Base-by-base conservation (phyloP, 192 early-diverging fungal species). In the Helicostylum pulchrum region DNA sequence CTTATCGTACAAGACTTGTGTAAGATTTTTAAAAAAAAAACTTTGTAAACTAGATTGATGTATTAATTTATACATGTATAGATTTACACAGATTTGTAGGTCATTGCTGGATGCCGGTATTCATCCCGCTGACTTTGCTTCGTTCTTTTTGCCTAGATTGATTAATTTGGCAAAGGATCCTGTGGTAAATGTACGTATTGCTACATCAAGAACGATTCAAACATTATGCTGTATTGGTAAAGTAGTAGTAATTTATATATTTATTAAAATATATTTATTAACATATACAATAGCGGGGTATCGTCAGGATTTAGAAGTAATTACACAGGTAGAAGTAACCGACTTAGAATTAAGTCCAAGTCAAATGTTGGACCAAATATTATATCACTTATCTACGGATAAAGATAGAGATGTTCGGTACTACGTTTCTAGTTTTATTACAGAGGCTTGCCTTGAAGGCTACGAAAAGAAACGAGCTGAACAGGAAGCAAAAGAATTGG, bases 141-240 rank as follows among this genome's bases (percentile, higher is more conserved):
- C 82, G 53, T 85, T 88, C 60, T 90, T 92, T 47, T 63, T 92
- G 60, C 80, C 85, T 1, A 67, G 82, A 21, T 53, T 92, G 43
- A 81, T 80, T 3, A 73, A 72, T 8, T 66, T 92, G 36, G 81
- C 83, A 0, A 45, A 68, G 8, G 90, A 92, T 67, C 64, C 74
- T 15, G 85, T 92, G 15, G 82, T 82, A 4, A 90, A 92, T 58
- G 87, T 92, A 26, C 82, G 88, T 12, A 92, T 92, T 69, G 85
- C 80, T 12, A 67, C 88, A 23, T 87, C 87, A 0, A 69, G 89
- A n/a, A 69, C 84, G 3, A 65, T 85, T 17, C 61, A 53, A 36
- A 61, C 58, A 43, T 58, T 81, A n/a, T 51, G 71, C 34, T 53
- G 69, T 11, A 72, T 70, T 59, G 72, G 61, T 58, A 42, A 53